Evolutionary conservation across 495 filamentous ascomycete species (phyloP).

Genomic region (Aspergillus leporis): DNA sequence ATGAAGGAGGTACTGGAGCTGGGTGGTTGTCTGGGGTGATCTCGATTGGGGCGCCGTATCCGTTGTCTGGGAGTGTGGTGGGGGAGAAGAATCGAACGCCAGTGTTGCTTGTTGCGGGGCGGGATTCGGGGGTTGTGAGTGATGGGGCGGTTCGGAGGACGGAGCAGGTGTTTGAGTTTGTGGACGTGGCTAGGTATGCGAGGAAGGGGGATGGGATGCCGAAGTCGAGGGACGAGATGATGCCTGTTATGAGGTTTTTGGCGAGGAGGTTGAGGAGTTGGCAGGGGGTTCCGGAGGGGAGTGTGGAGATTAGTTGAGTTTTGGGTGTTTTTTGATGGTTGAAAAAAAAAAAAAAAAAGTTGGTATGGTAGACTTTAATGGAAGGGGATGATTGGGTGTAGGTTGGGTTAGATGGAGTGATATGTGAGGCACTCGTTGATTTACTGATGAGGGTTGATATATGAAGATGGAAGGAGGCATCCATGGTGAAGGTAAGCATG

Average conservation of each 20-base stretch:
- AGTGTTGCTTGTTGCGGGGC: slow-evolving; percentile 69
- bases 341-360: too few relatives aligned
- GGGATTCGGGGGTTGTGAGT: slow-evolving; percentile 61
- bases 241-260: slow-evolving; percentile 93
- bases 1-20: slow-evolving; percentile 18
- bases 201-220: slow-evolving; percentile 82
- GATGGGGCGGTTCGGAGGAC: slow-evolving; percentile 60
- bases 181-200: slow-evolving; percentile 74
- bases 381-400: not conserved
- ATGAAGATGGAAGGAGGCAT: not conserved
- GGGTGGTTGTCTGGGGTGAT: slow-evolving; percentile 61
- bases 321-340: too few relatives aligned
- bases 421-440: too few relatives aligned
- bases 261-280: slow-evolving; percentile 70
- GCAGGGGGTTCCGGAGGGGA: slow-evolving; percentile 60
- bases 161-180: slow-evolving; percentile 67
- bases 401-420: not conserved
- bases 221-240: slow-evolving; percentile 77
- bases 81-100: slow-evolving; percentile 64
- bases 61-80: slow-evolving; percentile 44
- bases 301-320: slow-evolving; percentile 51
- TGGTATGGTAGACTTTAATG: too few relatives aligned
- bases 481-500: too few relatives aligned
- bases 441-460: not conserved
- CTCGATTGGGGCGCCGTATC: slow-evolving; percentile 73